Percentiles rank a stretch among this genome's conserved stretches.
Conservation (phyloP, 2,329 filamentous ascomycete genomes). For the Talaromyces sp. region DNA sequence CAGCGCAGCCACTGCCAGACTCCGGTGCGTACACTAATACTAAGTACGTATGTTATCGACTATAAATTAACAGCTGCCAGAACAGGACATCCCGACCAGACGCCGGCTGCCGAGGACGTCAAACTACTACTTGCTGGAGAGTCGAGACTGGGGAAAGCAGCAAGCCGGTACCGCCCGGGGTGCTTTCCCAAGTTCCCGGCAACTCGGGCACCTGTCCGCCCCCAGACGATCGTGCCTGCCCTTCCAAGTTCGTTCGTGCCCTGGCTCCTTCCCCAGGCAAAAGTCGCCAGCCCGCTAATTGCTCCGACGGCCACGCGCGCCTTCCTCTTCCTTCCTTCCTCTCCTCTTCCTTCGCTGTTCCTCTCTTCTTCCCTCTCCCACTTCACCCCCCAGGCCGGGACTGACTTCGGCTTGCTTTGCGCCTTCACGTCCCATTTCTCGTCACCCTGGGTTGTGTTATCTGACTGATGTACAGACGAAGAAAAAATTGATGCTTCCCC, state of each 20-base stretch:
- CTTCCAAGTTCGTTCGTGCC: no score
- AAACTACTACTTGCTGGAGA: no score
- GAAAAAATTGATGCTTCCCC: neutral
- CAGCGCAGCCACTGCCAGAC: no score
- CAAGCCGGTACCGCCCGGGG: neutral
- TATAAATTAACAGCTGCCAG: neutral
- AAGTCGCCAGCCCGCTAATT: neutral
- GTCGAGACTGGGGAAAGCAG: no score
- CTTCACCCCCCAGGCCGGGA: neutral
- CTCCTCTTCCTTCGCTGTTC: neutral
- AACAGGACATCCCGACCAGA: neutral
- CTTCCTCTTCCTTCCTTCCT: neutral
- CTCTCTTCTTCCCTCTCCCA: neutral
- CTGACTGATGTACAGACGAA: neutral
- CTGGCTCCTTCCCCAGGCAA: neutral
- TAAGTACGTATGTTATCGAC: no score
- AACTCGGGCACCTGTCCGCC: neutral
- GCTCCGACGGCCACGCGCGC: neutral
- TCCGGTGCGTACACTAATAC: no score
- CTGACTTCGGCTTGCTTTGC: neutral
- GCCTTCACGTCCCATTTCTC: neutral
- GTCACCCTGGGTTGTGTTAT: no score
- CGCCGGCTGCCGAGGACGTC: neutral
- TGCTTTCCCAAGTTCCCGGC: neutral
- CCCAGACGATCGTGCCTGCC: neutral